Percentiles rank a stretch among this genome's conserved stretches.
Conservation (phyloP, 176 grass and related monocot species). For the Triticum turgidum region DNA sequence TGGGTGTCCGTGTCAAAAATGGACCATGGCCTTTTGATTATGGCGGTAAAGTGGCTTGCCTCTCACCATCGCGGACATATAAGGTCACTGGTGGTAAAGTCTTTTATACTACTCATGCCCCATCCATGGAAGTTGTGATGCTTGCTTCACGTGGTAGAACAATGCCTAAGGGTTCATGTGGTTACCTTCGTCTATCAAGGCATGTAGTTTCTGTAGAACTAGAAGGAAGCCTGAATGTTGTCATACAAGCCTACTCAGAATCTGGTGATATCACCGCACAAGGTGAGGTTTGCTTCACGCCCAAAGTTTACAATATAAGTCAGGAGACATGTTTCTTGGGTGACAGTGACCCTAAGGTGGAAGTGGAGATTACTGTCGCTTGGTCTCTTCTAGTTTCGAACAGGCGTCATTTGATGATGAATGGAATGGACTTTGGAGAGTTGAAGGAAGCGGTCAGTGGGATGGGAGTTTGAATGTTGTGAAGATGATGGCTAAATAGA, state of each 20-base stretch:
- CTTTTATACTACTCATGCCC: not conserved
- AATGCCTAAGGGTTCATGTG: not conserved
- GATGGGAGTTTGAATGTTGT: too few relatives aligned
- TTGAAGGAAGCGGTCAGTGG: not conserved
- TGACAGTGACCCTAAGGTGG: not conserved
- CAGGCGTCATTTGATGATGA: not conserved
- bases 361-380: not conserved
- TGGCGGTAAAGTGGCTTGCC: not conserved
- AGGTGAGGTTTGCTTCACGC: not conserved
- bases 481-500: too few relatives aligned
- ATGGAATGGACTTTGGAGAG: not conserved
- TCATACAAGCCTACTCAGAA: not conserved
- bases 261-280: not conserved
- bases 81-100: not conserved
- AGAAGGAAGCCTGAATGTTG: not conserved
- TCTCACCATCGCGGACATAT: not conserved
- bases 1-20: not conserved
- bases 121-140: not conserved
- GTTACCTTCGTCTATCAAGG: not conserved
- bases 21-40: not conserved
- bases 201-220: not conserved
- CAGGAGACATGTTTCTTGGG: not conserved
- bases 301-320: not conserved
- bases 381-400: not conserved
- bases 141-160: not conserved